Base-by-base conservation (phyloP, 257 asterid genomes). In the Ocimum tenuiflorum region DNA sequence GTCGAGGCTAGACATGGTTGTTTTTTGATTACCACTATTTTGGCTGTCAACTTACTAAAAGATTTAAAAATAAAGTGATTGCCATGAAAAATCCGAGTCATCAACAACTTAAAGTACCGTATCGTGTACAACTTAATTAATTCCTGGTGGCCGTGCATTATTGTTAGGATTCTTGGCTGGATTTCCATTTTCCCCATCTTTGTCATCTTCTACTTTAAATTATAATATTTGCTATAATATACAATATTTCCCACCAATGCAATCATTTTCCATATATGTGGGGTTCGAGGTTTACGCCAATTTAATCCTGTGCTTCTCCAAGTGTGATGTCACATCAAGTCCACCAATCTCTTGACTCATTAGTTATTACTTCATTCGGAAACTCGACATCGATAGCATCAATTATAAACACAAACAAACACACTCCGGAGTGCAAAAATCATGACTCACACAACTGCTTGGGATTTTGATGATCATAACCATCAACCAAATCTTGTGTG, bases 111-210 rank as follows among this genome's bases (percentile, higher is more conserved):
- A 4, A 11, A 3, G 35, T 62, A 27, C 6, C 73, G 69, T 59
- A 47, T 60, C 73, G 73, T 73, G 60, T 52, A 67, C 18, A 60
- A 48, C 18, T 50, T 50, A 14, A 42, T 35, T 24, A 42, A 15
- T 43, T 61, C 22, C 9, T 52, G 14, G 55, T 70, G 63, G 48
- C 17, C 36, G 15, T 47, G 68, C 49, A 8, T 20, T 39, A 12
- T 12, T 41, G 11, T 70, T 31, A 65, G 67, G 74, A 67, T 56
- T 77, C 78, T 46, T 68, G 5, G 70, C 35, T 64, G 82, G 82
- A 77, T 63, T 77, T 69, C 76, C 79, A 77, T 68, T 68, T 31
- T 58, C 67, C 46, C 31, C 69, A 6, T 42, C 23, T 38, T 47
- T 45, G 52, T 46, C 59, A 67, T 35, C 27, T 33, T 33, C 60